Percentiles rank a stretch among this genome's conserved stretches.
Evolutionary conservation across 1,284 basidiomycete species (phyloP).

Genomic region (Ustilago sp.): DNA sequence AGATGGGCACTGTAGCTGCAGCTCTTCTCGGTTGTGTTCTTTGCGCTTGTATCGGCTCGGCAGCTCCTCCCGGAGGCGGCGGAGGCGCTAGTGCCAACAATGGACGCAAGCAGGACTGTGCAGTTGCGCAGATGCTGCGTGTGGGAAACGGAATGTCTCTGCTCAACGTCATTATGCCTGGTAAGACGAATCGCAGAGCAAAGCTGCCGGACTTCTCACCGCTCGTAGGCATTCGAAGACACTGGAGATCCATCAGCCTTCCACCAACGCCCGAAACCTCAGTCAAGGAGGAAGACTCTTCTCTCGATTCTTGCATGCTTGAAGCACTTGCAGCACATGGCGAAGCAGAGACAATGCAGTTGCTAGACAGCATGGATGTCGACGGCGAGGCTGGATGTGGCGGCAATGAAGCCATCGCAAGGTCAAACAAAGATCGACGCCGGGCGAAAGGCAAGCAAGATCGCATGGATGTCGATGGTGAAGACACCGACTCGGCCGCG

Average conservation of each 20-base stretch:
- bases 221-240: constrained; percentile 58
- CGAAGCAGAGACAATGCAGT: constrained; percentile 23
- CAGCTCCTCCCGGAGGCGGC: constrained; percentile 58
- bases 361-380: constrained; percentile 14
- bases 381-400: constrained; percentile 41
- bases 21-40: constrained; percentile 61
- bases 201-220: constrained; percentile 62
- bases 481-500: constrained; percentile 12
- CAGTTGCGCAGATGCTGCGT: constrained; percentile 68
- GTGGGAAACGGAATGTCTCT: constrained; percentile 66
- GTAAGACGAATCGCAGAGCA: constrained; percentile 49
- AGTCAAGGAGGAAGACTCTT: constrained; percentile 22
- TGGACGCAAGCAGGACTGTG: constrained; percentile 65
- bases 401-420: constrained; percentile 21
- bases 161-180: constrained; percentile 60
- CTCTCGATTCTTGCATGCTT: constrained; percentile 19
- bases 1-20: constrained; percentile 62
- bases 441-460: background rate
- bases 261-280: constrained; percentile 50
- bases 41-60: constrained; percentile 65
- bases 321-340: constrained; percentile 17
- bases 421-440: constrained; percentile 7
- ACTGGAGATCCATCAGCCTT: constrained; percentile 52
- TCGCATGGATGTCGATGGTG: constrained; percentile 21
- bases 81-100: constrained; percentile 61